These are phyloP conservation scores for Hamamelis virginiana DNA, from an alignment of 164 flowering plant species.

Conservation along the genomic window DNA sequence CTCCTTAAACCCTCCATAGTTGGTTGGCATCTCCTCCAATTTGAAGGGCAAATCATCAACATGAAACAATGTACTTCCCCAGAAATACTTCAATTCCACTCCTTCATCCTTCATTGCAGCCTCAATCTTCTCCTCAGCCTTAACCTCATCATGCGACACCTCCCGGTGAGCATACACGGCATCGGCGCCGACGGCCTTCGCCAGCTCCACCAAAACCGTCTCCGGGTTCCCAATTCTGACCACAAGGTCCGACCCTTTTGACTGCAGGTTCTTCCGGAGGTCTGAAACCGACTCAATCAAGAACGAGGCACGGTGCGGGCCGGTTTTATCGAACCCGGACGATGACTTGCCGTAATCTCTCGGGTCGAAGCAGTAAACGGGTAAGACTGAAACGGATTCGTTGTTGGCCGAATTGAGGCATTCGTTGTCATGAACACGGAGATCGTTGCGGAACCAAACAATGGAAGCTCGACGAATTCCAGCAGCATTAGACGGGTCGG, in stretches of 20 bases:
- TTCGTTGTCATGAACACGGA: constrained; percentile 86
- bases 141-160: constrained; percentile 76
- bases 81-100: constrained; percentile 85
- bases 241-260: constrained; percentile 85
- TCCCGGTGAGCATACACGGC: constrained; percentile 82
- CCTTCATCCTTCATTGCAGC: constrained; percentile 79
- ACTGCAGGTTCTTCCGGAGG: constrained; percentile 59
- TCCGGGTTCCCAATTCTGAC: constrained; percentile 85
- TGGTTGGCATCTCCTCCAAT: constrained; percentile 82
- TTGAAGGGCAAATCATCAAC: constrained; percentile 88
- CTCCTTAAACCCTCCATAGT: constrained; percentile 83
- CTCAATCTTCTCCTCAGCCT: constrained; percentile 78
- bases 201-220: constrained; percentile 67
- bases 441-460: constrained; percentile 92
- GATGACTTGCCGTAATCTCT: constrained; percentile 85
- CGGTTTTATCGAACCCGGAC: constrained; percentile 88
- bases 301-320: constrained; percentile 77
- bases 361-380: constrained; percentile 90
- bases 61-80: constrained; percentile 97
- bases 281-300: constrained; percentile 76
- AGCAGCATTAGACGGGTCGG: constrained; percentile 68
- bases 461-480: constrained; percentile 72
- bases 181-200: constrained; percentile 79
- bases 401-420: constrained; percentile 71
- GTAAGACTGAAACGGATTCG: constrained; percentile 81